Base-by-base conservation (phyloP, 2,329 filamentous ascomycete species). In the Basipetospora chlamydospora region DNA sequence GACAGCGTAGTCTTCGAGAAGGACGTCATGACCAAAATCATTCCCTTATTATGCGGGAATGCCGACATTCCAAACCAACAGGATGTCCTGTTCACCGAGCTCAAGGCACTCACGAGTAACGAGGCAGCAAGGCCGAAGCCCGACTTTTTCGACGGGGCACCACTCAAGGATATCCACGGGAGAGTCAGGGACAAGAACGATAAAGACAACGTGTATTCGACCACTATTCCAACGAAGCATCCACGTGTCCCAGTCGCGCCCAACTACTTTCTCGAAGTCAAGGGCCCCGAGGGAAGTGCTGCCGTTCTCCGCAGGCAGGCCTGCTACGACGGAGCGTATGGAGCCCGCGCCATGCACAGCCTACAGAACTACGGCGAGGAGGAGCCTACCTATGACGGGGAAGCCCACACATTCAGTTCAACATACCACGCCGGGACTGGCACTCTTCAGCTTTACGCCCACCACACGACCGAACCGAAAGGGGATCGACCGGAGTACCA, bases 191-290 rank as follows among this genome's bases (percentile, higher is more conserved):
- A 42, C 25, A 38, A 47, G 21, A 48, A 57, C 17, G 37, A 29
- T 10, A 12, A 33, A 21, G 41, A 48, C 21, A 53, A 58, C 21
- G 44, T 56, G 20, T n/a, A n/a, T n/a, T n/a, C n/a, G n/a, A n/a
- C n/a, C n/a, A n/a, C n/a, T n/a, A n/a, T n/a, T n/a, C 56, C 56
- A 13, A 53, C 51, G 15, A 49, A 44, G 15, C 43, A 46, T 33
- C 22, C 35, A n/a, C 43, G 48, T 33, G 47, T 46, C 39, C 57
- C 56, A 1, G 40, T 56, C 6, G 49, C 44, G 22, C 58, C 57
- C 3, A 63, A 64, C 44, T 58, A 63, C 39, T 64, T 64, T 39
- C 15, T 63, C 1, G 55, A 56, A 34, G 53, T 45, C 0, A 63
- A 63, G 41, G 55, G 53, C 1, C 55, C 52, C 7, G 38, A 53